phyloP scores from a whole-genome alignment of 2,329 filamentous ascomycete genomes.

The Mycosphaerelloides madeirae region DNA sequence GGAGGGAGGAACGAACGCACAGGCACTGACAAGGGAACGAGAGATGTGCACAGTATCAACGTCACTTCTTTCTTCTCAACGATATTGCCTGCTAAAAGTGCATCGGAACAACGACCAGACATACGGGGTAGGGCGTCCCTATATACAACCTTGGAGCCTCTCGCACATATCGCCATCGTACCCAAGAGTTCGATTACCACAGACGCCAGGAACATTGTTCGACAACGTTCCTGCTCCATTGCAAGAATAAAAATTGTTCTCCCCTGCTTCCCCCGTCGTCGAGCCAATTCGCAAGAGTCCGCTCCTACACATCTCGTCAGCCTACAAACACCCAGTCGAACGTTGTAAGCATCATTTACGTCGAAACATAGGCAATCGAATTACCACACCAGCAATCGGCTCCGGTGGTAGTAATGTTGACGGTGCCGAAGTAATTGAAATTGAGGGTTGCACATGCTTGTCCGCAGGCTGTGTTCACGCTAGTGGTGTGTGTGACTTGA shows the following conservation, averaged over 20 bases:
- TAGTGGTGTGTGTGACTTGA: slow-evolving; percentile 19
- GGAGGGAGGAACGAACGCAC: too few relatives aligned
- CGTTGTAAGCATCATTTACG: slow-evolving; percentile 8
- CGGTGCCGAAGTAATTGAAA: slow-evolving; percentile 26
- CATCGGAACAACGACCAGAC: too few relatives aligned
- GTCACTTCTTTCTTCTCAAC: too few relatives aligned
- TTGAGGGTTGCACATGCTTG: slow-evolving; percentile 7
- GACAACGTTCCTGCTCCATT: slow-evolving; percentile 16
- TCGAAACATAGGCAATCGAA: slow-evolving; percentile 22
- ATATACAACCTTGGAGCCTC: slow-evolving; percentile 14
- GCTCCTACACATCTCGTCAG: background rate
- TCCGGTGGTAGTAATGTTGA: slow-evolving; percentile 19
- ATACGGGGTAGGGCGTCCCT: too few relatives aligned
- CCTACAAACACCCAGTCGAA: too few relatives aligned
- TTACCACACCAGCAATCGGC: slow-evolving; percentile 31
- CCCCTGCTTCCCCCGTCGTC: slow-evolving; percentile 19
- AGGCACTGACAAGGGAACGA: too few relatives aligned
- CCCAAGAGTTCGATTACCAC: slow-evolving; percentile 23
- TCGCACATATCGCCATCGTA: slow-evolving; percentile 29
- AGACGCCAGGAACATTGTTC: slow-evolving; percentile 17
- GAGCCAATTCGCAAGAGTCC: slow-evolving; percentile 5
- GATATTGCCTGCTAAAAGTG: too few relatives aligned
- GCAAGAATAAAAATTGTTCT: slow-evolving; percentile 27
- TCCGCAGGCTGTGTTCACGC: slow-evolving; percentile 22
- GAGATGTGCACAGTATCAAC: too few relatives aligned